Base-by-base conservation (phyloP, 208 protist species). In the Balamuthia mandrillaris region DNA sequence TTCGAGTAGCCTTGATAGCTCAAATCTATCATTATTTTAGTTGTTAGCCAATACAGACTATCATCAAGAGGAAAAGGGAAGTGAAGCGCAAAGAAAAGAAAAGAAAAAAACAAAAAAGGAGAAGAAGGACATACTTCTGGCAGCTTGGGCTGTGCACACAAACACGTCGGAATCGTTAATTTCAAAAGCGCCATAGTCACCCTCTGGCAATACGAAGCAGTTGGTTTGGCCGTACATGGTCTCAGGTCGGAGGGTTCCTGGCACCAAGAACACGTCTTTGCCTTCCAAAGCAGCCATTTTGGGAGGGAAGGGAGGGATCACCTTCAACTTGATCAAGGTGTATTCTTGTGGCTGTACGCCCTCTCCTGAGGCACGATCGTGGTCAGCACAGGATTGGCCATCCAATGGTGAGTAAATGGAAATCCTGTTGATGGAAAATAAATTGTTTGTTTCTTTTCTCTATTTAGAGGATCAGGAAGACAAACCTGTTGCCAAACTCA, bases 141-240 rank as follows among this genome's bases (percentile, higher is more conserved):
- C 98, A 10, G 96, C 90, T 63, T 97, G 94, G 12, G 95, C 79
- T 2, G 96, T 97, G 93, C 96, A 98, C 81, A 99, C 87, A 86
- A 96, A 97, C 14, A 99, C 87, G 24, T 99, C 88, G 37, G 31
- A 63, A 24, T 92, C 86, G 85, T 96, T 96, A 58, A 98, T 92
- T 42, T 94, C 85, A 87, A 96, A 99, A 16, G 95, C 96, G 65
- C 94, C 95, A 94, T 99, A 99, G 29, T 92, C 88, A 42, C 98
- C 95, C 47, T 94, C 94, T 45, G 97, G 98, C 27, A 96, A 92
- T 18, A 99, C 91, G 98, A 97, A 99, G 93, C 97, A 99, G 92
- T 99, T 99, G 52, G 98, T 99, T 91, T 99, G 98, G 14, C 96
- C 96, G 88, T 95, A 95, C 94, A 99, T 99, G 39, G 99, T 99